Base-by-base conservation (phyloP, 2,329 filamentous ascomycete genomes). In the Apiospora kogelbergensis region DNA sequence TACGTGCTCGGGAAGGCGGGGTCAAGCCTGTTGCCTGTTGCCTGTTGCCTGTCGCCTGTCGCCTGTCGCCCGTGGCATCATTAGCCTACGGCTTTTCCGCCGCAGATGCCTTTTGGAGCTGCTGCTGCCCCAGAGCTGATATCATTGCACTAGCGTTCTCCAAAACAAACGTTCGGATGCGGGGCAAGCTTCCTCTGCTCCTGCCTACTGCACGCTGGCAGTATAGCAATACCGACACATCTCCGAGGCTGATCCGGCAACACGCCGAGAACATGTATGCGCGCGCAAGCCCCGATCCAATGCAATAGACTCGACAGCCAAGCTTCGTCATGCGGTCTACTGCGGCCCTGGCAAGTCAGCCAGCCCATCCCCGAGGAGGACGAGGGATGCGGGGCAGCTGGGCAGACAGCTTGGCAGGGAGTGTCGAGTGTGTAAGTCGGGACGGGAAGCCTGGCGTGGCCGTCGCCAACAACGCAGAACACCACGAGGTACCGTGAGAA, bases 221-320 rank as follows among this genome's bases (percentile, higher is more conserved):
- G 48, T 20, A 57, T 57, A 57, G 17, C 64, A 66, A 73, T 64
- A 70, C 72, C 72, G 72, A 73, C 45, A 72, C 72, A 73, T 73
- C 72, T 57, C 72, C 72, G 72, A 73, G 64, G 46, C 63, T 69
- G 63, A 42, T 57, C 72, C 73, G 72, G 71, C 70, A 67, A 63
- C 70, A 69, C 45, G 57, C 72, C 72, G 72, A 73, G 67, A 63
- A n/a, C 45, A 26, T 41, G 26, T 41, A 41, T 26, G 22, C 33
- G 33, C 26, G 10, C 17, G 6, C 33, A 24, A n/a, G 60, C 20
- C 60, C 33, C 60, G 41, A 64, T 42, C 60, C 22, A 40, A 24
- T 64, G 33, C 33, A 64, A 24, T 64, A 41, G 33, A 20, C 60
- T 64, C 60, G n/a, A 24, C 60, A 42, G 60, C 60, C 60, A 64